Base-by-base conservation (phyloP, 306 rosid species). In the Cicer bijugum region DNA sequence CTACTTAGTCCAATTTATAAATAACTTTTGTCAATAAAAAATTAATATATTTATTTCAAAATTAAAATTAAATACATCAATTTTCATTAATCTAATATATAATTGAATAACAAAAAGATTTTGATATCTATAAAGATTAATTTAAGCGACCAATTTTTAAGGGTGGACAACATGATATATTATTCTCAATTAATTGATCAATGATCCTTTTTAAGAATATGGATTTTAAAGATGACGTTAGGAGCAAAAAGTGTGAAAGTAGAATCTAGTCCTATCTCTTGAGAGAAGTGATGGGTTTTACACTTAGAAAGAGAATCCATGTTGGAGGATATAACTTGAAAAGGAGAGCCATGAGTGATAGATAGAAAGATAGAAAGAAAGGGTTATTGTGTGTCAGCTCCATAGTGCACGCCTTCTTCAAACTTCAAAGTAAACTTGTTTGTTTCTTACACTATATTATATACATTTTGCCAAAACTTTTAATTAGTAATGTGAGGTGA, bases 181-280 rank as follows among this genome's bases (percentile, higher is more conserved):
- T 8, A 59, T 68, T 52, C 15, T 5, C 7, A 20, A 20, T 57
- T 9, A 23, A 23, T 23, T 23, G 28, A 23, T 23, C 28, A 38
- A 33, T 58, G 15, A 28, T 6, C 10, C 4, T 6, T 17, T 23
- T 20, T 12, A 10, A n/a, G 38, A 57, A 71, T 62, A 62, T 50
- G 59, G 4, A 68, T 43, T 17, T 56, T 39, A 48, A 85, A 78
- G 80, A 74, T 80, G 85, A 79, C 76, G 90, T 80, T 52, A 80
- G 79, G 85, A 71, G 67, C 45, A 69, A 81, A 89, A 85, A 81
- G 93, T 77, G 84, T 69, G 77, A 82, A 82, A 83, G 86, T 62
- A 91, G 86, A 89, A 85, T 84, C 86, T 84, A 79, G 88, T 89
- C 88, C 89, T 76, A 85, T 89, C 85, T 85, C 88, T 90, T 76